These are phyloP conservation scores for Quercus robur DNA, from an alignment of 306 rosid genomes.

Conservation along the genomic window DNA sequence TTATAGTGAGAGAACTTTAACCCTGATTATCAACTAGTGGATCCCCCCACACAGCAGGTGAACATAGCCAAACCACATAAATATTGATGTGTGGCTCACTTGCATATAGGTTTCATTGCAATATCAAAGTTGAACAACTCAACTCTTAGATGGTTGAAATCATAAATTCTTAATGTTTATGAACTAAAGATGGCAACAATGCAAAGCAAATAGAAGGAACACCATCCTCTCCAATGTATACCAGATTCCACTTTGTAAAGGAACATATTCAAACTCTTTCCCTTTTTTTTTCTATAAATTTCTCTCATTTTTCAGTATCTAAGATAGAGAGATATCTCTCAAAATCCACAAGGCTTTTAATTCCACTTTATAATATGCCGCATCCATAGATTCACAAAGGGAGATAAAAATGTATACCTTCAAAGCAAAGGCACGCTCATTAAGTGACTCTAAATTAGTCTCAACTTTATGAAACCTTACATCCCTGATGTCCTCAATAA, in stretches of 20 bases:
- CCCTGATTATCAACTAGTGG: too few relatives aligned
- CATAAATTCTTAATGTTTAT: not conserved
- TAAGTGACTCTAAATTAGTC: slow-evolving; percentile 81
- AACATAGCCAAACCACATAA: too few relatives aligned
- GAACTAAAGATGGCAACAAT: not conserved
- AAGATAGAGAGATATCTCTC: too few relatives aligned
- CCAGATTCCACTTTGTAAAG: too few relatives aligned
- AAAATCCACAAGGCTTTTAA: not conserved
- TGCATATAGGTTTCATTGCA: not conserved
- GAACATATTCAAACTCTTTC: too few relatives aligned
- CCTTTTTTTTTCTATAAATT: too few relatives aligned
- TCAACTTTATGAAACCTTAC: slow-evolving; percentile 93
- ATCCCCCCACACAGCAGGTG: too few relatives aligned
- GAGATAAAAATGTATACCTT: slow-evolving; percentile 47
- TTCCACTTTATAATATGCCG: not conserved
- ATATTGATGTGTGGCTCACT: not conserved
- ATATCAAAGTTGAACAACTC: not conserved
- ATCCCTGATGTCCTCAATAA: slow-evolving; percentile 86
- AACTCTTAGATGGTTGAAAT: not conserved
- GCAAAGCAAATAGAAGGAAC: not conserved
- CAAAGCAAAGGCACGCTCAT: slow-evolving; percentile 85
- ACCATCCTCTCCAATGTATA: not conserved
- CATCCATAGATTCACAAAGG: slow-evolving; percentile 1
- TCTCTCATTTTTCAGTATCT: too few relatives aligned
- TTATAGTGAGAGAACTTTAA: not conserved